phyloP scores from a whole-genome alignment of 1,284 basidiomycete species.

The Apiotrichum laibachii region DNA sequence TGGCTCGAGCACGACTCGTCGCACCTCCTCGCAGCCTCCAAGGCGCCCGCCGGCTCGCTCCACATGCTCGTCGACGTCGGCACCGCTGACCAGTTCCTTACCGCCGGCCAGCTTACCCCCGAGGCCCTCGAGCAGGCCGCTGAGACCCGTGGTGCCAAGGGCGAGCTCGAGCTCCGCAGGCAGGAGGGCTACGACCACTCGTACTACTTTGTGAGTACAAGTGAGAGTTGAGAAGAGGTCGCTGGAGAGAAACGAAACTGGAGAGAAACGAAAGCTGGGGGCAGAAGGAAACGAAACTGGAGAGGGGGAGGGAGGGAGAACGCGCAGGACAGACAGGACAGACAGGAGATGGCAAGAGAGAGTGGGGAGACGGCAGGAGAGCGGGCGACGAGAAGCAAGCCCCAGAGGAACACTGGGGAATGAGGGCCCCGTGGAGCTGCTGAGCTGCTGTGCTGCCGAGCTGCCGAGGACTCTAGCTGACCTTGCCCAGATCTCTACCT shows the following conservation, averaged over 20 bases:
- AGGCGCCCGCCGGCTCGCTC: conserved; percentile 60
- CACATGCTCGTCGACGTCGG: conserved; percentile 85
- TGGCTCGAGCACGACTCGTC: conserved; percentile 73
- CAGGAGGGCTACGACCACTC: conserved; percentile 89
- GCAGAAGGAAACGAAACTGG: neutral
- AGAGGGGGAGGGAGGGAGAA: no score
- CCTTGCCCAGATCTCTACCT: conserved; percentile 61
- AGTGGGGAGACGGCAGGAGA: no score
- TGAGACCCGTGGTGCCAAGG: conserved; percentile 56
- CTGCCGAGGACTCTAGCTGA: neutral
- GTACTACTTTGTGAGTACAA: conserved; percentile 77
- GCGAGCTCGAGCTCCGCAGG: conserved; percentile 73
- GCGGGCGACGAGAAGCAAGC: no score
- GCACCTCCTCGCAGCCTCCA: conserved; percentile 63
- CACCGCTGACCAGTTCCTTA: conserved; percentile 80
- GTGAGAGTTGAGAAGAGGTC: no score
- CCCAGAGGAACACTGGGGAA: no score
- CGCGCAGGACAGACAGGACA: no score
- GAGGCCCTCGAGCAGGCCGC: conserved; percentile 81
- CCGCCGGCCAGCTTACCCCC: conserved; percentile 80
- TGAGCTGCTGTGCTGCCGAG: no score
- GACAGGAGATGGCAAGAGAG: no score
- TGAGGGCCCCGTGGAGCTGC: no score
- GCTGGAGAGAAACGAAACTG: no score
- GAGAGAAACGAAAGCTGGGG: no score